A percentile compares a stretch with the other conserved stretches of the same genome.
Conservation (phyloP, 2,329 filamentous ascomycete genomes). For the Fusarium tjaetaba region DNA sequence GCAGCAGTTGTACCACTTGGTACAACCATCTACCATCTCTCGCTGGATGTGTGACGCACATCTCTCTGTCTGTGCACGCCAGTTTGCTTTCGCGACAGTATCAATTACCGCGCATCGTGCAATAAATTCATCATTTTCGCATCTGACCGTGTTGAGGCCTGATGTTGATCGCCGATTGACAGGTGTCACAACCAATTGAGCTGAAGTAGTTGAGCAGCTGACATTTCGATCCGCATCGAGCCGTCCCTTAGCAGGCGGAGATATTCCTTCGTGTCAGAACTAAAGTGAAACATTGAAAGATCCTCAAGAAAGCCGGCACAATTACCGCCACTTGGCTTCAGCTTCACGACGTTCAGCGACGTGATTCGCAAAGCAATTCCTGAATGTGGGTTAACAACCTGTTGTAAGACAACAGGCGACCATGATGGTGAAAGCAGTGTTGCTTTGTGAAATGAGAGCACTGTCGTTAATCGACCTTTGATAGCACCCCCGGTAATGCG, state of each 20-base stretch:
- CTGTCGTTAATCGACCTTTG: not conserved
- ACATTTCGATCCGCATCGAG: not conserved
- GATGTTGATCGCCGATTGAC: not conserved
- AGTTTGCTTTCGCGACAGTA: not conserved
- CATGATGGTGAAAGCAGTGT: not conserved
- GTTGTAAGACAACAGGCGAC: not conserved
- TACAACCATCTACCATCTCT: not conserved
- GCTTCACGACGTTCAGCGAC: not conserved
- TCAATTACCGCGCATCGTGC: not conserved
- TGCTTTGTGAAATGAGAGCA: not conserved
- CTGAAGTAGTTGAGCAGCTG: slow-evolving; percentile 3
- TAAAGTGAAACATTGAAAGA: slow-evolving; percentile 6
- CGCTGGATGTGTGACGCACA: not conserved
- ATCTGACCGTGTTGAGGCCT: not conserved
- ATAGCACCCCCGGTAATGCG: not conserved
- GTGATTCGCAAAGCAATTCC: not conserved
- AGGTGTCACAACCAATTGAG: slow-evolving; percentile 10
- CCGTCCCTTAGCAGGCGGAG: not conserved
- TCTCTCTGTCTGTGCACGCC: not conserved
- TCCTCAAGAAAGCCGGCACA: not conserved
- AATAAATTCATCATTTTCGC: slow-evolving; percentile 2
- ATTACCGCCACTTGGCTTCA: not conserved
- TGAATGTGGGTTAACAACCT: not conserved
- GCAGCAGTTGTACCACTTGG: not conserved
- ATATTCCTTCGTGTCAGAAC: not conserved